Evolutionary conservation across 2,329 filamentous ascomycete genomes (phyloP).

Genomic region (Chlorencoelia australis): DNA sequence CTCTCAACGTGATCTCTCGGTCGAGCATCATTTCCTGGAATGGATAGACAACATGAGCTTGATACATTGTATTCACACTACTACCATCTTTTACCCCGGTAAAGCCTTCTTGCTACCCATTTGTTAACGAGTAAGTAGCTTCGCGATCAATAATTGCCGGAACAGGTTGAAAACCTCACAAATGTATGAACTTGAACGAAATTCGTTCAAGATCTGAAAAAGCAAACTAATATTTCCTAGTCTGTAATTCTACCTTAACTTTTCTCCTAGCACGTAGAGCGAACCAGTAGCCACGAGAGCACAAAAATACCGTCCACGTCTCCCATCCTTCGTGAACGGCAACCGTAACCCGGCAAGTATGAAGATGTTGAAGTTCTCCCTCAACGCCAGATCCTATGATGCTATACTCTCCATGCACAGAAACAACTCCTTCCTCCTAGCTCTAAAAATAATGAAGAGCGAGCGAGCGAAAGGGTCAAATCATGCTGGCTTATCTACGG

Average conservation of each 20-base stretch:
- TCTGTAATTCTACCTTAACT: neutral
- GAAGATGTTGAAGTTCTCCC: slow-evolving; percentile 30
- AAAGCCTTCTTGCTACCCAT: too few relatives aligned
- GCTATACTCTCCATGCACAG: slow-evolving; percentile 17
- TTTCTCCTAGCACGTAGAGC: neutral
- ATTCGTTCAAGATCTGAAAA: too few relatives aligned
- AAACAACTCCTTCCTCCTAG: slow-evolving; percentile 6
- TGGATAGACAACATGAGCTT: neutral
- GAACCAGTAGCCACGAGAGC: neutral
- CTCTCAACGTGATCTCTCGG: neutral
- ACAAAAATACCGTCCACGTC: neutral
- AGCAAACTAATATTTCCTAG: neutral
- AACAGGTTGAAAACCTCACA: too few relatives aligned
- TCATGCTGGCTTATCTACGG: slow-evolving; percentile 24
- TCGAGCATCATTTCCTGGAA: neutral
- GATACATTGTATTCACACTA: neutral
- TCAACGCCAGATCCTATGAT: slow-evolving; percentile 28
- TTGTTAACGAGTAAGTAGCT: too few relatives aligned
- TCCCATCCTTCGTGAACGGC: neutral
- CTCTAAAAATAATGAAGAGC: slow-evolving; percentile 6
- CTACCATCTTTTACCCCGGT: too few relatives aligned
- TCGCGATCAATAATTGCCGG: too few relatives aligned
- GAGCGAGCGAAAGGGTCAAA: slow-evolving; percentile 4
- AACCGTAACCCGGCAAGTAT: too few relatives aligned
- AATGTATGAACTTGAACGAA: too few relatives aligned